Evolutionary conservation across 805 yeast genomes (phyloP), one percentile per base, ranked within the genome.

Genomic region (Candida ortonii): DNA sequence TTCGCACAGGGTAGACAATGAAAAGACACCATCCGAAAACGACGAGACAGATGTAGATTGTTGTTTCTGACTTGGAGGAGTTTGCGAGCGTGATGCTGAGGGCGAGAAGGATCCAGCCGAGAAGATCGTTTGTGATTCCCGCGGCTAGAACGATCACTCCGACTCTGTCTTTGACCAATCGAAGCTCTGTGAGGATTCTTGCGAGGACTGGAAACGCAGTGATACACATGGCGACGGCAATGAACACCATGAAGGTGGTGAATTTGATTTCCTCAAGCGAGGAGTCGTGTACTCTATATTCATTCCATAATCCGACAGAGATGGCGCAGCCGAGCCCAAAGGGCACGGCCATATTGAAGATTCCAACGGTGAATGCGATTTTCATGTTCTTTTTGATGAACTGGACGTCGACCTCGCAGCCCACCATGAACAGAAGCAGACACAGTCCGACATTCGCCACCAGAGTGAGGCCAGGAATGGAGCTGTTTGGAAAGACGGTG

Each of bases 141-240:
- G 94, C 93, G 3, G 90, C 84, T 22, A 84, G 61, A n/a, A 83
- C 93, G 21, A 75, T 67, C 8, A 71, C 67, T 27, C 87, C 88
- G 14, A 84, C 89, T 44, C 85, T 67, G 50, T 80, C 88, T 32
- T 77, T 78, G 27, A 81, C 70, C 41, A 84, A 65, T 44, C 84
- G 70, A 43, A 84, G 65, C 52, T 84, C 90, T 5, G 87, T 78
- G 44, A 84, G 61, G 17, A 84, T 84, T 53, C 94, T 75, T 2
- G 85, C 90, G 42, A 84, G 61, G 2, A 84, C 95, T 0, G 95
- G 95, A 57, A 84, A 80, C 1, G 95, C 95, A 3, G 95, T 84
- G 45, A 84, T 82, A 43, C 90, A 77, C 68, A 84, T 70, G 2
- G 95, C 90, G 9, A 82, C 87, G 3, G 90, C 89, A 32, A 84